Evolutionary conservation across 495 filamentous ascomycete species (phyloP), one percentile per base, ranked within the genome.

Genomic region (Aspergillus homomorphus): DNA sequence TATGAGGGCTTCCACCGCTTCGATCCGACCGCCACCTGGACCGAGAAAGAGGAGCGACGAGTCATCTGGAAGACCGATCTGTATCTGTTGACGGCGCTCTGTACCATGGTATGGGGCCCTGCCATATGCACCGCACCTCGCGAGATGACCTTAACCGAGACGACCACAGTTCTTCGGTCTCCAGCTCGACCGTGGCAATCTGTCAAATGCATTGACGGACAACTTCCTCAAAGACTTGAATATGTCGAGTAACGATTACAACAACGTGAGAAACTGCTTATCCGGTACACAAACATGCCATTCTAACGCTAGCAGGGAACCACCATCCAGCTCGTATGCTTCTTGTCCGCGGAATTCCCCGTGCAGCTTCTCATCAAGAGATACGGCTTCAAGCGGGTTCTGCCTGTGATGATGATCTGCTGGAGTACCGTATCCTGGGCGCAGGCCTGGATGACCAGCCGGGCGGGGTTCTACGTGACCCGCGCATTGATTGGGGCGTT

Each of bases 101-200:
- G 79, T 68, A 20, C 77, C 18, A 72, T 68, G 68, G 61, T 65
- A 33, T 45, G 58, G 53, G 60, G 77, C 81, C 81, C 16, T 43
- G 28, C 58, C 49, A 26, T 24, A 23, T 56, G 21, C 41, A 15
- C 19, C 8, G 23, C n/a, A 19, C 10, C 23, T 7, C 51, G 10
- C n/a, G n/a, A n/a, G n/a, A n/a, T n/a, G n/a, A n/a, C n/a, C n/a
- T n/a, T n/a, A 18, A 28, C 53, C 22, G 45, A 48, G 51, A 41
- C 33, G 2, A 30, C 41, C 55, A 53, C 54, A 65, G 80, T 84
- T 84, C 61, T 82, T 82, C 53, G 77, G 75, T 1, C 69, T 85
- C 1, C 81, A 85, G 62, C 72, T 84, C 23, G 82, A 85, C 59
- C 76, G 82, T 0, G 78, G 75, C 15, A 85, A 85, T 50, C 65